A percentile compares a stretch with the other conserved stretches of the same genome.
phyloP scores from a whole-genome alignment of 2,329 filamentous ascomycete species.

The Aspergillus bombycis region DNA sequence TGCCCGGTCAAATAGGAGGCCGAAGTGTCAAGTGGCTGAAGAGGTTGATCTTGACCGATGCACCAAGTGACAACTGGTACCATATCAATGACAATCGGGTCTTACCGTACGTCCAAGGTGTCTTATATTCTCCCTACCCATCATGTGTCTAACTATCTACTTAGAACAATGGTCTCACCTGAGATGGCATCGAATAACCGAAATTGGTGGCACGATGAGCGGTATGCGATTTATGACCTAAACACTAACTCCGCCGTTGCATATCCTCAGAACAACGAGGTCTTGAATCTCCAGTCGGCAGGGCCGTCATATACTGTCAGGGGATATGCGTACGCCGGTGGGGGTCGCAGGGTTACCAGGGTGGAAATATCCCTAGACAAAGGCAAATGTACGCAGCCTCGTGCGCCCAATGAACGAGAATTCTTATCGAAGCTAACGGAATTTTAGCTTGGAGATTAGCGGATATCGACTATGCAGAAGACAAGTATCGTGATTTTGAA shows the following conservation, averaged over 20 bases:
- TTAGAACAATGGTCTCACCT: slow-evolving; percentile 74
- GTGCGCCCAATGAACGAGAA: not conserved
- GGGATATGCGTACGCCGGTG: slow-evolving; percentile 88
- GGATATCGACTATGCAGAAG: slow-evolving; percentile 80
- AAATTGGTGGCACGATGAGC: slow-evolving; percentile 83
- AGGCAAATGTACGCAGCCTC: slow-evolving; percentile 59
- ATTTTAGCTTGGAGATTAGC: slow-evolving; percentile 69
- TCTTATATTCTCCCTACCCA: not conserved
- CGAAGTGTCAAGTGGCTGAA: slow-evolving; percentile 93
- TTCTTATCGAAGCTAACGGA: slow-evolving; percentile 13
- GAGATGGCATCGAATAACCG: slow-evolving; percentile 75
- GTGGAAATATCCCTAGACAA: slow-evolving; percentile 84
- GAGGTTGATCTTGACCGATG: slow-evolving; percentile 74
- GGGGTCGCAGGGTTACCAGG: slow-evolving; percentile 78
- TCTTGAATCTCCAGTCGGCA: slow-evolving; percentile 54
- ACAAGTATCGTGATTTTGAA: slow-evolving; percentile 71
- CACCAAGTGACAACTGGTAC: slow-evolving; percentile 90
- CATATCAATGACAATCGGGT: slow-evolving; percentile 94
- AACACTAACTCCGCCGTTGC: slow-evolving; percentile 83
- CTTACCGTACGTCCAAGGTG: slow-evolving; percentile 59
- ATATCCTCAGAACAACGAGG: slow-evolving; percentile 78
- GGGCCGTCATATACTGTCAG: slow-evolving; percentile 64
- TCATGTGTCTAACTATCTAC: slow-evolving; percentile 10
- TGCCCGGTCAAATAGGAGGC: slow-evolving; percentile 90
- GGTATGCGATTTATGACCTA: slow-evolving; percentile 91